These are phyloP conservation scores for Scedosporium minutisporum DNA, from an alignment of 2,329 filamentous ascomycete genomes.

Conservation along the genomic window DNA sequence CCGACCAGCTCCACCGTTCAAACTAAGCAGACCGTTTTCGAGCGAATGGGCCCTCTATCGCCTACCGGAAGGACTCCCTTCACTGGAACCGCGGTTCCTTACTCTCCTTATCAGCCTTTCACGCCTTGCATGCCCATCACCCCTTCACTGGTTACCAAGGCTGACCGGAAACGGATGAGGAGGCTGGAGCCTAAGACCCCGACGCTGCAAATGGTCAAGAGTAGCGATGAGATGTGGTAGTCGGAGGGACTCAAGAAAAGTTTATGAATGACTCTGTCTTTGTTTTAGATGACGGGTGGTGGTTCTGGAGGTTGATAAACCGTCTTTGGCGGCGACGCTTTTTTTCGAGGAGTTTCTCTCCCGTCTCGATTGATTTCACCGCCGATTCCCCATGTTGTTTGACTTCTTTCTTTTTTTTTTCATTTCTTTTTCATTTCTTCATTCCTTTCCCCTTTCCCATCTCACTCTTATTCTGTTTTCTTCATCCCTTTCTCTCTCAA, in stretches of 20 bases:
- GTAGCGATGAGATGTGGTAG: slow-evolving; percentile 56
- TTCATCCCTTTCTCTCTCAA: not conserved
- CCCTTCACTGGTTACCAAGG: slow-evolving; percentile 61
- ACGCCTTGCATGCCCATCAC: slow-evolving; percentile 68
- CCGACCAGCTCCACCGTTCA: slow-evolving; percentile 35
- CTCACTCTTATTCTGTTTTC: not conserved
- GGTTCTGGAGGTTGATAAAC: too few relatives aligned
- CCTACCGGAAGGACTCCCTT: slow-evolving; percentile 53
- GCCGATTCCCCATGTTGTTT: not conserved
- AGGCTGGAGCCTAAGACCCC: slow-evolving; percentile 55
- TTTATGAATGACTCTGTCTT: not conserved
- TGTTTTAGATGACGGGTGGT: not conserved
- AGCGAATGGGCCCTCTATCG: slow-evolving; percentile 41
- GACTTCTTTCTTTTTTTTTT: slow-evolving; percentile 1
- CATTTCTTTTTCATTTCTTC: slow-evolving; percentile 9
- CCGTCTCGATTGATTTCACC: not conserved
- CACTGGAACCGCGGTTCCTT: slow-evolving; percentile 54
- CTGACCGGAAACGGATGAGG: slow-evolving; percentile 60
- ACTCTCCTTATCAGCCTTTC: slow-evolving; percentile 71
- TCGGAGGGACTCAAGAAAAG: not conserved
- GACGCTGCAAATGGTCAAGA: slow-evolving; percentile 51
- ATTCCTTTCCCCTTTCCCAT: not conserved
- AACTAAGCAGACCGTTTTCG: slow-evolving; percentile 57
- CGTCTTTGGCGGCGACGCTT: too few relatives aligned
- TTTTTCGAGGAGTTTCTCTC: not conserved